Evolutionary conservation across 163 green algal species (phyloP), one percentile per base, ranked within the genome.

Genomic region (Volvox carteri): DNA sequence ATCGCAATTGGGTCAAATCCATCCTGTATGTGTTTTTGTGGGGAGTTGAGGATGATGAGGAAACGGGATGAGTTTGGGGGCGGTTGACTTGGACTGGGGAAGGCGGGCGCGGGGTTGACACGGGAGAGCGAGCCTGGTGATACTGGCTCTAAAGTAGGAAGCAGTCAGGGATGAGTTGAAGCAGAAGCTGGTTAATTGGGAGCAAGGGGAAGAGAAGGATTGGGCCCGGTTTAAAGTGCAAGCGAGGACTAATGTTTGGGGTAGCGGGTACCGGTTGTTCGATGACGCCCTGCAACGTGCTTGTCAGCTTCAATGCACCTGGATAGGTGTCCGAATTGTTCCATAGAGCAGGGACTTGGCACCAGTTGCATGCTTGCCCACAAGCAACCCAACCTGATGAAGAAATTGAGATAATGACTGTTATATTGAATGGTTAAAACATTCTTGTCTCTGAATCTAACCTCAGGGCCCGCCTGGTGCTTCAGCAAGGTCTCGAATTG

Each of bases 401-500:
- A 25, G 33, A 25, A 44, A 42, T 42, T 42, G 8, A 21, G 3
- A 39, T 72, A 39, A 4, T 39, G 4, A 9, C 28, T 72, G 19
- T 72, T 72, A 39, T 30, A 35, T 39, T 72, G 4, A 7, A 39
- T 14, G n/a, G 30, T 42, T 75, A 42, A 44, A 7, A 25, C 9
- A 18, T 48, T 75, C 30, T 19, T 33, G 65, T 21, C 5, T 6
- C 9, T 37, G 60, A 33, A 56, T 56, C 68, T 44, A 8, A 81
- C 83, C 83, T 88, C 83, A 3, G 83, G 35, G 23, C 30, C 44
- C 0, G 48, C 48, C 50, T 88, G 83, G 11, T 41, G 83, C 30
- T 81, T 81, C 25, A 88, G 50, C 28, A 81, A 16, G 1, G 2
- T 52, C 48, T 88, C 83, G 14, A 81, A 88, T 54, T 88, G 83